These are phyloP conservation scores for Dalbergia oliveri DNA, from an alignment of 306 rosid genomes.

Conservation along the genomic window DNA sequence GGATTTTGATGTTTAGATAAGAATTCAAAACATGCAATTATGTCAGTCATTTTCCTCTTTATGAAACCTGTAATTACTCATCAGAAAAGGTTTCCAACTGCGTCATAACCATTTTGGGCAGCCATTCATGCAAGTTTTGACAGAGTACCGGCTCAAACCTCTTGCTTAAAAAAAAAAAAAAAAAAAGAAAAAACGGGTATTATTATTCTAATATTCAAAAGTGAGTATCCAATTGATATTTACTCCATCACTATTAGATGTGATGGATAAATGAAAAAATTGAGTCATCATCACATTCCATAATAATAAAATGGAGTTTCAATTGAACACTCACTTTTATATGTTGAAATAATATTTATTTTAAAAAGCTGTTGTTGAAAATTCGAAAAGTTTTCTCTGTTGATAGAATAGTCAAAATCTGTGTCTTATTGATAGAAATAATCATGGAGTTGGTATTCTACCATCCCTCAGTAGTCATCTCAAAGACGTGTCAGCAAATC, in stretches of 20 bases:
- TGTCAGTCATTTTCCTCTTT: slow-evolving; percentile 40
- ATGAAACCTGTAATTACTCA: slow-evolving; percentile 25
- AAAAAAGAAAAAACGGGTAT: no score
- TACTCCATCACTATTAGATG: no score
- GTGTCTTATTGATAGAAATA: slow-evolving; percentile 37
- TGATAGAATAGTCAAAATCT: slow-evolving; percentile 31
- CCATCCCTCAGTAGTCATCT: slow-evolving; percentile 23
- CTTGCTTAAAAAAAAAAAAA: slow-evolving; percentile 15
- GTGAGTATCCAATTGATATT: no score
- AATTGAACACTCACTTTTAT: no score
- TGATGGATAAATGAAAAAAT: no score
- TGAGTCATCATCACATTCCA: no score
- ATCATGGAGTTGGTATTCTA: background rate
- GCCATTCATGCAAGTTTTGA: slow-evolving; percentile 37
- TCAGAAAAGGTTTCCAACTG: slow-evolving; percentile 29
- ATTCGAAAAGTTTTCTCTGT: background rate
- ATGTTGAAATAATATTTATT: no score
- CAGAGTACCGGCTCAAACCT: slow-evolving; percentile 1
- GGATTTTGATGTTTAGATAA: slow-evolving; percentile 33
- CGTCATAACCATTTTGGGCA: slow-evolving; percentile 26
- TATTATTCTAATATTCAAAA: no score
- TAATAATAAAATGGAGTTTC: no score
- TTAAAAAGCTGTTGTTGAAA: no score
- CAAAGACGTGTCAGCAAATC: slow-evolving; percentile 40
- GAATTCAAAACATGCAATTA: slow-evolving; percentile 59